These are phyloP conservation scores for Fermentozyma sake DNA, from an alignment of 1,139 yeast genomes.

Conservation along the genomic window DNA sequence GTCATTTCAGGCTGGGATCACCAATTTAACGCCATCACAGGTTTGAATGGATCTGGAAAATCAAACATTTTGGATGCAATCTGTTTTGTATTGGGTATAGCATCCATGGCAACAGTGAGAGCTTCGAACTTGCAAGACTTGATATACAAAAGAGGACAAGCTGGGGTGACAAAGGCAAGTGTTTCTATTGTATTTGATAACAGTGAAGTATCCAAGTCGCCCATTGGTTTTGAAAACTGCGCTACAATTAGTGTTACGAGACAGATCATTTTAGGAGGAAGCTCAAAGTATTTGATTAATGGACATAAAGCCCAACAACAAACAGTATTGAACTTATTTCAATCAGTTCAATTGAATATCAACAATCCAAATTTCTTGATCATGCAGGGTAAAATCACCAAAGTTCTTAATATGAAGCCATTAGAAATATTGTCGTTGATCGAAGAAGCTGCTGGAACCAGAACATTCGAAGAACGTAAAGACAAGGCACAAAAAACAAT, in stretches of 20 bases:
- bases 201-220: constrained; percentile 67
- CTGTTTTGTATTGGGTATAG: constrained; percentile 96
- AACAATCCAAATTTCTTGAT: constrained; percentile 95
- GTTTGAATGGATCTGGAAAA: constrained; percentile 95
- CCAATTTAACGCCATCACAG: constrained; percentile 96
- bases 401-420: constrained; percentile 95
- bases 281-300: constrained; percentile 86
- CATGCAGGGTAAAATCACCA: constrained; percentile 98
- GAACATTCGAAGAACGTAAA: constrained; percentile 90
- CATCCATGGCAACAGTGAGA: constrained; percentile 89
- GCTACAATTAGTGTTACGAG: constrained; percentile 87
- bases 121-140: constrained; percentile 92
- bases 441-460: constrained; percentile 98
- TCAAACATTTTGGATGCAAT: constrained; percentile 94
- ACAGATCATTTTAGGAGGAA: constrained; percentile 87
- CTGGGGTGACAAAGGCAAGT: constrained; percentile 95
- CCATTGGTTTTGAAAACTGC: constrained; percentile 81
- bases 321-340: constrained; percentile 85
- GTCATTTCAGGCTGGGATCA: constrained; percentile 95
- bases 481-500: constrained; percentile 90
- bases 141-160: constrained; percentile 95
- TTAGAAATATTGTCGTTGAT: constrained; percentile 82
- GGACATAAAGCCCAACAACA: constrained; percentile 97
- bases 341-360: constrained; percentile 90
- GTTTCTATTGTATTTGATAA: constrained; percentile 95